Evolutionary conservation across 2,329 filamentous ascomycete genomes (phyloP), one percentile per base, ranked within the genome.

Genomic region (Sarocladium strictum): DNA sequence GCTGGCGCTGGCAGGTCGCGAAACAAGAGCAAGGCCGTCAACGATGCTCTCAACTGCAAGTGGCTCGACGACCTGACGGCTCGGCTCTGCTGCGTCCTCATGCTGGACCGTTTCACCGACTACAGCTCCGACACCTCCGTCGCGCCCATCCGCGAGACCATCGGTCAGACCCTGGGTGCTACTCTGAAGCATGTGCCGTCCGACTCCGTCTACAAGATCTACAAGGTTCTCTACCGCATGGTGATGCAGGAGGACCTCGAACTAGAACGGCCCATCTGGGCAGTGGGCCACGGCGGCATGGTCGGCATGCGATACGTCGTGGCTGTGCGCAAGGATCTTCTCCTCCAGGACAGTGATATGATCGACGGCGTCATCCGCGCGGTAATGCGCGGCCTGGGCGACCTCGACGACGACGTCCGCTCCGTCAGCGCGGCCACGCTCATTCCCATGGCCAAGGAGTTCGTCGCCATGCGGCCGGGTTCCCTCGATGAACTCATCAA

Each of bases 81-180:
- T 64, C 88, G 94, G 24, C 80, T 99, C 50, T 93, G 92, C 69
- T 96, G 90, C 67, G 92, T 99, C 53, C 86, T 99, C 63, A 97
- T 99, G 85, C 84, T 99, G 15, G 94, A 99, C 72, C 86, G 92
- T 53, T 99, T 99, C 66, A 95, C 92, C 55, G 94, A 99, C 66
- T 99, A 97, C 72, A 94, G 95, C 56, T 96, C 92, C 4, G 94
- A 99, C 69, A 99, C 90, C 53, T 96, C 95, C 1, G 91, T 99
- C 38, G 94, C 94, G 0, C 94, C 94, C 0, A 97, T 99, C 59
- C 81, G 94, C 60, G 94, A 99, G 73, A 96, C 92, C 0, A 89
- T 96, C 38, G 94, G 94, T 45, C 94, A 99, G 71, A 93, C 92
- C 2, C 77, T 99, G 14, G 95, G 93, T 62, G 90, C 93, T 12